phyloP scores from a whole-genome alignment of 2,329 filamentous ascomycete genomes.

The Nannizziopsis barbatae region DNA sequence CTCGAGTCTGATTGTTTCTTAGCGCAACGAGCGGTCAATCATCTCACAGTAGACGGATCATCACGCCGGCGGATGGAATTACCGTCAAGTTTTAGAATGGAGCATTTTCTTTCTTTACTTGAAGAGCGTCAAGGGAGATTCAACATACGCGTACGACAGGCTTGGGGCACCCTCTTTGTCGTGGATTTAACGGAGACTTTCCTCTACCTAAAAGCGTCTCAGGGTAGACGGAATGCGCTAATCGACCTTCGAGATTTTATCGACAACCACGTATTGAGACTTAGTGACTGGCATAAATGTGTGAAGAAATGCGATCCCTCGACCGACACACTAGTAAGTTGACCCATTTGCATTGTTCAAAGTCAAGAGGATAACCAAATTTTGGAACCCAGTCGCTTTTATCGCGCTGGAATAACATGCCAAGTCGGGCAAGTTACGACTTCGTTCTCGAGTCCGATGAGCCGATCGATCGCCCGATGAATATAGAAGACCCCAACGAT shows the following conservation, averaged over 20 bases:
- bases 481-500: constrained; percentile 29
- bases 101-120: constrained; percentile 29
- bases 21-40: constrained; percentile 37
- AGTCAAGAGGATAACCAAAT: neutral
- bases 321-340: constrained; percentile 32
- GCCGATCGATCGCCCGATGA: constrained; percentile 29
- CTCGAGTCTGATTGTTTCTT: constrained; percentile 1
- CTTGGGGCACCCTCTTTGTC: constrained; percentile 34
- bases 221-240: constrained; percentile 30
- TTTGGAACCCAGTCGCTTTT: constrained; percentile 27
- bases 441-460: constrained; percentile 26
- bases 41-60: constrained; percentile 28
- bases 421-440: constrained; percentile 36
- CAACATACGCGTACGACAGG: constrained; percentile 35
- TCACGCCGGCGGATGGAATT: constrained; percentile 33
- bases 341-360: neutral
- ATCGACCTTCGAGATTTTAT: constrained; percentile 37
- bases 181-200: constrained; percentile 34
- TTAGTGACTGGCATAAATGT: constrained; percentile 35
- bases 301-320: constrained; percentile 33
- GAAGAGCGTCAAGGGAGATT: constrained; percentile 31
- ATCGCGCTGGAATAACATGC: constrained; percentile 38
- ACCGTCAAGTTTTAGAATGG: constrained; percentile 31
- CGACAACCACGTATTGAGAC: constrained; percentile 35
- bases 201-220: constrained; percentile 31